A percentile compares a stretch with the other conserved stretches of the same genome.
Conservation (phyloP, 2,329 filamentous ascomycete genomes). For the Aspergillus sp. region DNA sequence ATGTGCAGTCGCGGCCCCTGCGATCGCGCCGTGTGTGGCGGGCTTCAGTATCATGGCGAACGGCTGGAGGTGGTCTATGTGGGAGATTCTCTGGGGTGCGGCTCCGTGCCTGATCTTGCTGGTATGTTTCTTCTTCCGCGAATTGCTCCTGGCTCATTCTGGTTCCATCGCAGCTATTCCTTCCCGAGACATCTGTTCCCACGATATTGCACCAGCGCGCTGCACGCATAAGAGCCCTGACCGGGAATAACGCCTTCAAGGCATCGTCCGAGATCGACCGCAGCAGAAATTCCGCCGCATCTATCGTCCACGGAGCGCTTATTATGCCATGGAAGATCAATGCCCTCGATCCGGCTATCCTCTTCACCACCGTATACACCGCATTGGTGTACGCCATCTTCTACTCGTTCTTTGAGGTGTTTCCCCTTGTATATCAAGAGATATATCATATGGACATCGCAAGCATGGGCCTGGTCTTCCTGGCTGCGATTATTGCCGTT, state of each 20-base stretch:
- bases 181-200: constrained; percentile 55
- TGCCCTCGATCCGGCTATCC: constrained; percentile 53
- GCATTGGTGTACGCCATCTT: constrained; percentile 46
- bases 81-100: constrained; percentile 31
- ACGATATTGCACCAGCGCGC: constrained; percentile 57
- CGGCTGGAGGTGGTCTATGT: constrained; percentile 15
- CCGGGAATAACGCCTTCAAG: too few relatives aligned
- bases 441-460: constrained; percentile 53
- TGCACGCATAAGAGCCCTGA: constrained; percentile 26
- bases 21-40: constrained; percentile 53
- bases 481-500: constrained; percentile 50
- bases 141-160: too few relatives aligned
- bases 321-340: constrained; percentile 55
- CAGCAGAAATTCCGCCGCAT: too few relatives aligned
- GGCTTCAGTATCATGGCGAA: constrained; percentile 49
- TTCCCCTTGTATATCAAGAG: constrained; percentile 54
- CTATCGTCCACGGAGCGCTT: constrained; percentile 39
- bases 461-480: constrained; percentile 51
- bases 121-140: constrained; percentile 21
- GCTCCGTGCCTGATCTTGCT: constrained; percentile 53
- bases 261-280: background rate
- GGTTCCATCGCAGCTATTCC: too few relatives aligned
- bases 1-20: constrained; percentile 38
- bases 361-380: constrained; percentile 55
- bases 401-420: constrained; percentile 57